These are phyloP conservation scores for Termitomyces sp. DNA, from an alignment of 768 basidiomycete species.

Conservation along the genomic window DNA sequence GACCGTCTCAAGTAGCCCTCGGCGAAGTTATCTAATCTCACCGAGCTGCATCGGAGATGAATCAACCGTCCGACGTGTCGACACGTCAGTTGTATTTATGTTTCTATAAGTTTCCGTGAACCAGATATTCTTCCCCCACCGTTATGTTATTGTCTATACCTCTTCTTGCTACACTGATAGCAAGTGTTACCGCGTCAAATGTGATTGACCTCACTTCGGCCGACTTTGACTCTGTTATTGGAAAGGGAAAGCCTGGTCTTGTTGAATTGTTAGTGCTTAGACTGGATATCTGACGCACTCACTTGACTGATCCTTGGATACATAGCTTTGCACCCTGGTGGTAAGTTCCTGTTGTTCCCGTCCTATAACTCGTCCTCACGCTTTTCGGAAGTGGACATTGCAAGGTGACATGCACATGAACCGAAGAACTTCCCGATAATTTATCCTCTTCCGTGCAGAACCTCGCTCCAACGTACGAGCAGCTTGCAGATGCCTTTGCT, in stretches of 20 bases:
- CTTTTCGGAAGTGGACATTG: slow-evolving; percentile 65
- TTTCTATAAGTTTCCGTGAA: too few relatives aligned
- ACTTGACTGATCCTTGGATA: slow-evolving; percentile 2
- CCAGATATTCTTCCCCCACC: slow-evolving; percentile 19
- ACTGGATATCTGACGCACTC: not conserved
- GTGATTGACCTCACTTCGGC: slow-evolving; percentile 74
- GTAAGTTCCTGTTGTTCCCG: slow-evolving; percentile 29
- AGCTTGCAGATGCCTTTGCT: slow-evolving; percentile 84
- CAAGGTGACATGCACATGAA: slow-evolving; percentile 50
- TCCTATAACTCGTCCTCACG: not conserved
- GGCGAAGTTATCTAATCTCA: slow-evolving; percentile 2
- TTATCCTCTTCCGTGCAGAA: slow-evolving; percentile 40
- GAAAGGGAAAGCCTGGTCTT: slow-evolving; percentile 76
- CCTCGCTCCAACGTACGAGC: slow-evolving; percentile 85
- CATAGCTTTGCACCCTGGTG: slow-evolving; percentile 86
- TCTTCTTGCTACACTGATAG: slow-evolving; percentile 51
- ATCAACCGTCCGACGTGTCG: slow-evolving; percentile 1
- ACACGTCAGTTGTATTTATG: slow-evolving; percentile 21
- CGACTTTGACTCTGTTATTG: slow-evolving; percentile 76
- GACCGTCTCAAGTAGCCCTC: not conserved
- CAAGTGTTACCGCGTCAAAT: slow-evolving; percentile 67
- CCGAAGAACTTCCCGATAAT: slow-evolving; percentile 1
- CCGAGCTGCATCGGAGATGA: slow-evolving; percentile 19
- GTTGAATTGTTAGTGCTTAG: slow-evolving; percentile 79
- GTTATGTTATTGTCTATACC: slow-evolving; percentile 60